Conservation (phyloP, 768 basidiomycete species). For the Boletus sensibilis region DNA sequence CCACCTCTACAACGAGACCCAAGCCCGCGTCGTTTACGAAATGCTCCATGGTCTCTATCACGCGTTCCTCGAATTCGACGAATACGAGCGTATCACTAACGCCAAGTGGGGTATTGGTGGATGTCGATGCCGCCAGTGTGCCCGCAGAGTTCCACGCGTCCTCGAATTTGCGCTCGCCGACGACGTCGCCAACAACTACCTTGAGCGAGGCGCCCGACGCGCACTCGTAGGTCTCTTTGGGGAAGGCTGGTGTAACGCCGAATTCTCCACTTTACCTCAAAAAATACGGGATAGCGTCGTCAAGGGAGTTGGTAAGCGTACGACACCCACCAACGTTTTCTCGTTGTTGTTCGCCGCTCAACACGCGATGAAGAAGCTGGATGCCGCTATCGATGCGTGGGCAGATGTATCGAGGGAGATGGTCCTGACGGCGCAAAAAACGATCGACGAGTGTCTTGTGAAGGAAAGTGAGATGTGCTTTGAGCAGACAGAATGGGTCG, state of each 20-base stretch:
- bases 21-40: slow-evolving; percentile 80
- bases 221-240: slow-evolving; percentile 84
- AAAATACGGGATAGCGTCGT: slow-evolving; percentile 67
- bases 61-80: slow-evolving; percentile 74
- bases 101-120: slow-evolving; percentile 83
- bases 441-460: slow-evolving; percentile 61
- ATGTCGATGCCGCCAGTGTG: slow-evolving; percentile 82
- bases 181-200: slow-evolving; percentile 71
- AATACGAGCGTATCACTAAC: slow-evolving; percentile 70
- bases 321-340: slow-evolving; percentile 66
- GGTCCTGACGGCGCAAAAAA: slow-evolving; percentile 59
- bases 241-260: slow-evolving; percentile 82
- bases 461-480: slow-evolving; percentile 64
- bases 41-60: slow-evolving; percentile 90
- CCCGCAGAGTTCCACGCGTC: slow-evolving; percentile 74
- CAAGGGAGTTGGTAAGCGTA: slow-evolving; percentile 69
- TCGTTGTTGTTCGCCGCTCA: slow-evolving; percentile 66
- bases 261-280: slow-evolving; percentile 70
- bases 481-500: slow-evolving; percentile 65
- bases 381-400: slow-evolving; percentile 54
- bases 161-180: slow-evolving; percentile 76
- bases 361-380: slow-evolving; percentile 55
- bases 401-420: slow-evolving; percentile 49
- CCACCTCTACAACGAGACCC: slow-evolving; percentile 74
- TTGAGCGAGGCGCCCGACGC: slow-evolving; percentile 70